Evolutionary conservation across 768 basidiomycete genomes (phyloP), one percentile per base, ranked within the genome.

Genomic region (Cytidiella melzeri): DNA sequence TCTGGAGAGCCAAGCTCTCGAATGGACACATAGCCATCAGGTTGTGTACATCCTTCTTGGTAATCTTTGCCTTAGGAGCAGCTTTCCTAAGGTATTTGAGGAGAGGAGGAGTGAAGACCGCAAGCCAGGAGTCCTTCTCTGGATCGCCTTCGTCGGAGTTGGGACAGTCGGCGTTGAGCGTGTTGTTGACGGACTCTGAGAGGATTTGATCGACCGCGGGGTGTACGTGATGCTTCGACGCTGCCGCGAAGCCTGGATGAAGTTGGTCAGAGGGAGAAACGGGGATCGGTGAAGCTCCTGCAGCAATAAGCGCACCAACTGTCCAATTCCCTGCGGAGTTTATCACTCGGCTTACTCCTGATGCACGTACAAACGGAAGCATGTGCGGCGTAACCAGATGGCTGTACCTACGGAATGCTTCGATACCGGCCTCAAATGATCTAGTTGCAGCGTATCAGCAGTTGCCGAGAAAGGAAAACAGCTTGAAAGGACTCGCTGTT

Each of bases 11-110:
- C 42, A 79, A 70, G 12, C 79, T 86, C 56, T 92, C 87, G 58
- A 93, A 91, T 0, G 88, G 73, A 59, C 92, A 94, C 30, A 93
- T 67, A 2, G 79, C 74, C 61, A 90, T 79, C 28, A 93, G 69
- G 51, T 71, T 73, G 40, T 73, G 67, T 1, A 82, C 69, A 53
- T 94, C 86, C 3, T 59, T 50, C 5, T 75, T 57, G 1, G 68
- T 70, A 21, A 95, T 65, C 24, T 77, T 71, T 1, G 82, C 81
- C 20, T 82, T 84, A 2, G 79, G 77, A 0, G 86, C 77, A 27
- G 75, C 73, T 11, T 62, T 37, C 55, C 87, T 85, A 26, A 93
- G 67, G 23, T 82, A 77, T 0, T 70, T 65, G 0, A 76, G 76
- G 43, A 88, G 81, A 0, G 76, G 65, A 0, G 75, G 68, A 0